These are phyloP conservation scores for Xerocomus minutiporus DNA, from an alignment of 1,284 basidiomycete genomes.

Conservation along the genomic window DNA sequence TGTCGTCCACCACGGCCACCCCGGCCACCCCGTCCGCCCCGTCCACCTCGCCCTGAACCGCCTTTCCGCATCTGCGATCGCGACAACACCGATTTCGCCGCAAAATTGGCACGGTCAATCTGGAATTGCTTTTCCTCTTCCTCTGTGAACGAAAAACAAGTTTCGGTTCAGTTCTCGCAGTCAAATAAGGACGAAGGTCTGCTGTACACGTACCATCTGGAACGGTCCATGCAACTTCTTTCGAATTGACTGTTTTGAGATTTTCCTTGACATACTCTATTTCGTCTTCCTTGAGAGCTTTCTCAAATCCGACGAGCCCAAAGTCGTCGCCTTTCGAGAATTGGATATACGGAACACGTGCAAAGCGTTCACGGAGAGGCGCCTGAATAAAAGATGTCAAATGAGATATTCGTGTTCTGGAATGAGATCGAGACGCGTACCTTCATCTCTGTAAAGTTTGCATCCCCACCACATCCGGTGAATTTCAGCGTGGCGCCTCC, in stretches of 20 bases:
- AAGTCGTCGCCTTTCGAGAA: constrained; percentile 59
- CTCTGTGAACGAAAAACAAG: constrained; percentile 34
- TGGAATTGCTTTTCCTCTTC: constrained; percentile 65
- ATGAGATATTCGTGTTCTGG: background rate
- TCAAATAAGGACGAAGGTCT: background rate
- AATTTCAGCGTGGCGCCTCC: constrained; percentile 75
- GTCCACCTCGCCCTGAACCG: constrained; percentile 33
- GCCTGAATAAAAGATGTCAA: constrained; percentile 38
- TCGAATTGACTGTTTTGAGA: constrained; percentile 57
- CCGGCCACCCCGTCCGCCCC: constrained; percentile 30
- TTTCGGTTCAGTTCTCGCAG: background rate
- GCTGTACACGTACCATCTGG: constrained; percentile 49
- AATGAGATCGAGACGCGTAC: constrained; percentile 29
- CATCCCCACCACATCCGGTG: constrained; percentile 61
- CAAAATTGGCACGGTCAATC: constrained; percentile 63
- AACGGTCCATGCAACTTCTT: constrained; percentile 56
- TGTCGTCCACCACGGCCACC: constrained; percentile 43
- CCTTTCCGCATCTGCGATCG: constrained; percentile 29
- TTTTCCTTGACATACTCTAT: constrained; percentile 59
- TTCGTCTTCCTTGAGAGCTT: constrained; percentile 63
- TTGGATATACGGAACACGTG: constrained; percentile 70
- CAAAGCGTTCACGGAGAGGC: constrained; percentile 76
- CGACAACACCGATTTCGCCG: constrained; percentile 49
- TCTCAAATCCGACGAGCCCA: constrained; percentile 71
- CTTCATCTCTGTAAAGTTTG: constrained; percentile 71